Evolutionary conservation across 805 yeast species (phyloP).

Genomic region (Priceomyces carsonii): DNA sequence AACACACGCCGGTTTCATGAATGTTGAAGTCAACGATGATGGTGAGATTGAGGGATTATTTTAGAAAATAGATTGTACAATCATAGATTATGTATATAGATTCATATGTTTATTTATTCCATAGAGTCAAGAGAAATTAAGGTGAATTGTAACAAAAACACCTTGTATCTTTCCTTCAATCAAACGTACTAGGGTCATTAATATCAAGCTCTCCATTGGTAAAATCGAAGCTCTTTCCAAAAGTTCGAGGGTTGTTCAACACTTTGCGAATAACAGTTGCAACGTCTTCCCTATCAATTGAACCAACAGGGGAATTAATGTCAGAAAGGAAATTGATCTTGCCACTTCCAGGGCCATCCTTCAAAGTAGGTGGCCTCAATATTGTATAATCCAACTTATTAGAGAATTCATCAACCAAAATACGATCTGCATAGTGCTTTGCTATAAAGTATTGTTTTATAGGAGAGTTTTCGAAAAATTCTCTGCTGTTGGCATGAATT

Average conservation of each 20-base stretch:
- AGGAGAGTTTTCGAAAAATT: slow-evolving; percentile 37
- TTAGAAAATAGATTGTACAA: slow-evolving; percentile 29
- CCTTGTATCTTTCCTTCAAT: slow-evolving; percentile 2
- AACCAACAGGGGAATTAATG: slow-evolving; percentile 19
- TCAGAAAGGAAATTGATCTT: slow-evolving; percentile 36
- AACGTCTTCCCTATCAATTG: slow-evolving; percentile 54
- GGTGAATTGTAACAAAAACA: neutral
- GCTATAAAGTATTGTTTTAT: slow-evolving; percentile 55
- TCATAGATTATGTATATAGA: neutral
- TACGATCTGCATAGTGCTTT: slow-evolving; percentile 59
- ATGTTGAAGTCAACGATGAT: slow-evolving; percentile 85
- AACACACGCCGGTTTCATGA: slow-evolving; percentile 95
- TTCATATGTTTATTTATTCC: neutral
- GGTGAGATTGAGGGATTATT: slow-evolving; percentile 95
- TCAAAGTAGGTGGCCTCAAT: slow-evolving; percentile 52
- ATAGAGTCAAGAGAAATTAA: neutral
- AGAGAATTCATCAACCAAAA: slow-evolving; percentile 36
- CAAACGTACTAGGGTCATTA: slow-evolving; percentile 2
- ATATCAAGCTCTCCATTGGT: slow-evolving; percentile 7
- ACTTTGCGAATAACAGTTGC: slow-evolving; percentile 46
- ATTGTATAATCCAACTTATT: slow-evolving; percentile 54
- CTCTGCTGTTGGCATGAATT: slow-evolving; percentile 52
- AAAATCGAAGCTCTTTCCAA: slow-evolving; percentile 41
- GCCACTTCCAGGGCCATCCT: slow-evolving; percentile 44
- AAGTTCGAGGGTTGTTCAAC: slow-evolving; percentile 36